Evolutionary conservation across 805 yeast species (phyloP).

Genomic region (Komagataella phaffii): DNA sequence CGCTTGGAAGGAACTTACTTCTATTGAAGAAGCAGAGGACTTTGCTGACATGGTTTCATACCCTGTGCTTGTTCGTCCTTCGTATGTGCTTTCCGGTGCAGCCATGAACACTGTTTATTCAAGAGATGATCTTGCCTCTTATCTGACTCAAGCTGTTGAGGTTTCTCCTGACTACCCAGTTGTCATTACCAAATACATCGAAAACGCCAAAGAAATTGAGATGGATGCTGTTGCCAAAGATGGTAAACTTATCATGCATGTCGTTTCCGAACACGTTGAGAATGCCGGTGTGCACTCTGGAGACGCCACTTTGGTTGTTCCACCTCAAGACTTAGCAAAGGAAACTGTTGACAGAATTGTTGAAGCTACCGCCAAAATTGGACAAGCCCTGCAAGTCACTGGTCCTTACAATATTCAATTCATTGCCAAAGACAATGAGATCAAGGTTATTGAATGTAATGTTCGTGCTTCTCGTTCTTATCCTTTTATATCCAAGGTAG

Average conservation of each 20-base stretch:
- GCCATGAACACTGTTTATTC: slow-evolving; percentile 97
- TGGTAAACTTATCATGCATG: slow-evolving; percentile 93
- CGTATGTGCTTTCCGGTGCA: slow-evolving; percentile 95
- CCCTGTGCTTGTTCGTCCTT: slow-evolving; percentile 95
- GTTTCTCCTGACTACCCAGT: slow-evolving; percentile 98
- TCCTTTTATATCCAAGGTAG: slow-evolving; percentile 97
- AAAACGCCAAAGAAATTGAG: slow-evolving; percentile 94
- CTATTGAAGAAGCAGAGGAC: slow-evolving; percentile 80
- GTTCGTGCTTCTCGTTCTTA: slow-evolving; percentile 98
- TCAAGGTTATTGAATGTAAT: slow-evolving; percentile 96
- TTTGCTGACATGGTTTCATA: slow-evolving; percentile 86
- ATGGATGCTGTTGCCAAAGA: slow-evolving; percentile 97
- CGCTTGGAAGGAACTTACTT: slow-evolving; percentile 96
- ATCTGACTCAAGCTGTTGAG: slow-evolving; percentile 87
- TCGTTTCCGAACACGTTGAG: slow-evolving; percentile 96
- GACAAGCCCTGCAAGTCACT: slow-evolving; percentile 85
- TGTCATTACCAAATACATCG: slow-evolving; percentile 92
- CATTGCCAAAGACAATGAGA: slow-evolving; percentile 89
- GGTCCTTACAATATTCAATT: slow-evolving; percentile 98
- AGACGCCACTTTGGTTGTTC: slow-evolving; percentile 94
- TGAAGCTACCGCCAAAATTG: slow-evolving; percentile 92
- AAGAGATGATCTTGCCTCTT: slow-evolving; percentile 73
- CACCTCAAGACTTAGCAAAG: slow-evolving; percentile 89
- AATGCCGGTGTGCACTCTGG: slow-evolving; percentile 99
- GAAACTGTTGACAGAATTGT: slow-evolving; percentile 88